Base-by-base conservation (phyloP, 495 filamentous ascomycete genomes). In the Aspergillus sparsus region DNA sequence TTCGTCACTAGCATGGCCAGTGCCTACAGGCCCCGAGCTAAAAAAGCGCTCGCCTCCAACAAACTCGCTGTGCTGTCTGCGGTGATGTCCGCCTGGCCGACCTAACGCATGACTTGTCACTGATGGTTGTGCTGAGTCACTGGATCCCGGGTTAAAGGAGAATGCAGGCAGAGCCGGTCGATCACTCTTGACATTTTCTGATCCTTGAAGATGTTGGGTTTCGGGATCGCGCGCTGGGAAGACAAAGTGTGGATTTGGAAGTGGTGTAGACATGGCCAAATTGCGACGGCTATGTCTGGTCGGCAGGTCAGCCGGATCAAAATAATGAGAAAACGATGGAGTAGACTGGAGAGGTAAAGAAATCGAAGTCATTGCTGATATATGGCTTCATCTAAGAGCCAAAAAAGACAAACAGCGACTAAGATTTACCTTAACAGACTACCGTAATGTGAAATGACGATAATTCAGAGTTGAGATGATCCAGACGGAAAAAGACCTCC, bases 51-150 rank as follows among this genome's bases (percentile, higher is more conserved):
- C 89, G 27, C 85, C 87, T 31, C 89, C 90, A 46, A 93, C 85
- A 64, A 91, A 89, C 73, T 93, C 90, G 68, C 89, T 93, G 7
- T 81, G 86, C 45, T 87, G 87, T 27, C 21, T 27, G 61, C 91
- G 81, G 54, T 86, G 81, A 67, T 95, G 91, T 32, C 86, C 85
- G 15, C 70, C 76, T 3, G 82, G 65, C 55, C 64, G 76, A 68
- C 68, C 68, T 57, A 57, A 62, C 6, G 72, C 62, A 44, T 61
- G 62, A 5, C 53, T 56, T 12, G 72, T 80, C 59, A 53, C 69
- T 50, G 62, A 69, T 61, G 60, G 71, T 21, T 74, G 74, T 35
- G 70, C 52, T 9, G 70, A 60, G 35, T 66, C 64, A 15, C 60
- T 62, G 6, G 72, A 68, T 12, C 77, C 83, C 7, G 85, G 85